Percentiles rank a stretch among this genome's conserved stretches.
Conservation (phyloP, 257 asterid species). For the Solanum habrochaites region DNA sequence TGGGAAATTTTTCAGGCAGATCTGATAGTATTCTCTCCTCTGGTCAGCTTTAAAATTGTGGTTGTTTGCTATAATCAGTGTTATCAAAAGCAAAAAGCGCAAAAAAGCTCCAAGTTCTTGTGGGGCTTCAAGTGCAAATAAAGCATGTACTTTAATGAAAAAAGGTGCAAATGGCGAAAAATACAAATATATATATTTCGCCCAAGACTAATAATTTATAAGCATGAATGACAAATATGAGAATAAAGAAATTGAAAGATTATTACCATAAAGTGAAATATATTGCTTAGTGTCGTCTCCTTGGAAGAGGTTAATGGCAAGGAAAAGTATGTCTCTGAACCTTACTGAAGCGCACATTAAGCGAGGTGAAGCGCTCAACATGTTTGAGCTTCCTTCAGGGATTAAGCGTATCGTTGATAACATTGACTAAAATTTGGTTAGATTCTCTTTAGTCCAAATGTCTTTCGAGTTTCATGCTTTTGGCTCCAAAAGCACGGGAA, state of each 20-base stretch:
- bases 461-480: neutral
- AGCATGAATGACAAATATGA: neutral
- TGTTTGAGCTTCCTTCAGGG: neutral
- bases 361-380: neutral
- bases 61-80: neutral
- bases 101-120: neutral
- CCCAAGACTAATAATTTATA: neutral
- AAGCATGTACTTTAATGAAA: neutral
- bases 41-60: neutral
- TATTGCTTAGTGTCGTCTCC: neutral
- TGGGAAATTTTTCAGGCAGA: neutral
- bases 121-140: neutral
- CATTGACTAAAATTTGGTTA: neutral
- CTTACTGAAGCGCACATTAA: neutral
- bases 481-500: neutral
- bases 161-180: neutral
- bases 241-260: neutral
- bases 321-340: neutral
- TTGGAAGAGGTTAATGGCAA: neutral
- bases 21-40: neutral
- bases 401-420: neutral
- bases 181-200: neutral
- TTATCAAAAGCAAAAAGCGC: neutral
- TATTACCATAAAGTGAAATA: neutral
- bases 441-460: neutral